phyloP scores from a whole-genome alignment of 768 basidiomycete species.

The Tulasnella sp. region DNA sequence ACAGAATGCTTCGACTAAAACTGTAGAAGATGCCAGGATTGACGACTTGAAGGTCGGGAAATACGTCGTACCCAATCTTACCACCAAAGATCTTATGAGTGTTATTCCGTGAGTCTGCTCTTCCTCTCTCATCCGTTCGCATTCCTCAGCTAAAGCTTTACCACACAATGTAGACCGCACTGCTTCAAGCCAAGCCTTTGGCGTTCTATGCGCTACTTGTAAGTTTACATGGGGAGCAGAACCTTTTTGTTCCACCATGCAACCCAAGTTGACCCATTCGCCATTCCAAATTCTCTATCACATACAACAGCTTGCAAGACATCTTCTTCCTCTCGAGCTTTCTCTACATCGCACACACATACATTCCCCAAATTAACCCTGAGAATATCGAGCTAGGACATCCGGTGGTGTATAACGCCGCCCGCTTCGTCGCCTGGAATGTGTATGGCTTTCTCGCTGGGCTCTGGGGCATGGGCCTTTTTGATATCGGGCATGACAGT shows the following conservation, averaged over 20 bases:
- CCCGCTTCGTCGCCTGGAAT: conserved; percentile 60
- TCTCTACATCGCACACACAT: conserved; percentile 27
- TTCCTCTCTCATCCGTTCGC: background rate
- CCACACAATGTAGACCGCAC: conserved; percentile 24
- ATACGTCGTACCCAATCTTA: conserved; percentile 31
- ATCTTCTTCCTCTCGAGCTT: conserved; percentile 28
- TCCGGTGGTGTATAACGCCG: conserved; percentile 44
- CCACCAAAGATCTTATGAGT: conserved; percentile 32
- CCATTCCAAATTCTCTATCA: too few species aligned
- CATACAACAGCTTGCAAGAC: conserved; percentile 26
- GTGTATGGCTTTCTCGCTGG: conserved; percentile 74
- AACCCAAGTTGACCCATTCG: too few species aligned
- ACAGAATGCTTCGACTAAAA: too few species aligned
- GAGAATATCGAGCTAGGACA: conserved; percentile 17
- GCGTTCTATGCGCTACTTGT: conserved; percentile 30
- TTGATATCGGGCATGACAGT: conserved; percentile 91
- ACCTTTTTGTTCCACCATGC: too few species aligned
- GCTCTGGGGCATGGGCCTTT: conserved; percentile 81
- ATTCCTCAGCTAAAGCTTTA: too few species aligned
- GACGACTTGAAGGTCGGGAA: conserved; percentile 18
- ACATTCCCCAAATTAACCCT: conserved; percentile 27
- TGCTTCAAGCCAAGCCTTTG: conserved; percentile 37
- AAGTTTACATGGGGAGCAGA: conserved; percentile 12
- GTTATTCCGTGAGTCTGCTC: conserved; percentile 30
- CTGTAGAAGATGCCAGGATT: background rate